These are phyloP conservation scores for Saccharomyces hybrid DNA, from an alignment of 1,139 yeast species.

Conservation along the genomic window DNA sequence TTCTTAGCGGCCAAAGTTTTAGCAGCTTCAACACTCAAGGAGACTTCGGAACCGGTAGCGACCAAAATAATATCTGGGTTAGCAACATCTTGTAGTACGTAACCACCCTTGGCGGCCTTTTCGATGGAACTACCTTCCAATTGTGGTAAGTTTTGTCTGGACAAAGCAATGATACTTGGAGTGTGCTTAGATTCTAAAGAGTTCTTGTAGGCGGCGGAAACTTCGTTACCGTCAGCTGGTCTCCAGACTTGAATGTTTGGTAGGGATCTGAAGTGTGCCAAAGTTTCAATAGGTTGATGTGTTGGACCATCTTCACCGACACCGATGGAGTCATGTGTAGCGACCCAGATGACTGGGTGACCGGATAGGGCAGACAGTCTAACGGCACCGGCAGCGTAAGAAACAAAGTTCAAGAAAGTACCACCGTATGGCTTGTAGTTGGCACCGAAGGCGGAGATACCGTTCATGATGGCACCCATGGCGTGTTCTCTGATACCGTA, in stretches of 20 bases:
- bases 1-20: constrained; percentile 61
- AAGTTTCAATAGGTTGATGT: constrained; percentile 98
- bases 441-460: constrained; percentile 93
- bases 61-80: constrained; percentile 74
- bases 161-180: constrained; percentile 84
- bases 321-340: constrained; percentile 98
- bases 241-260: constrained; percentile 98
- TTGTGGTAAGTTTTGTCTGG: constrained; percentile 98
- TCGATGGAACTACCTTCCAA: constrained; percentile 88
- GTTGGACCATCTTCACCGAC: constrained; percentile 99
- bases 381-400: constrained; percentile 96
- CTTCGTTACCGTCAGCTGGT: constrained; percentile 99
- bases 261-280: constrained; percentile 94
- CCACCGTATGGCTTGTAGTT: constrained; percentile 93
- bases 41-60: constrained; percentile 95
- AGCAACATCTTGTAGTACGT: constrained; percentile 54
- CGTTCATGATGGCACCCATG: constrained; percentile 98
- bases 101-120: constrained; percentile 94
- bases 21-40: constrained; percentile 74
- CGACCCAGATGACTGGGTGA: constrained; percentile 93
- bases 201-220: constrained; percentile 87
- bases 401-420: constrained; percentile 96
- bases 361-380: constrained; percentile 92
- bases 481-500: constrained; percentile 99
- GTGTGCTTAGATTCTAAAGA: constrained; percentile 67